phyloP scores from a whole-genome alignment of 768 basidiomycete species.

The Russula ochroleuca region DNA sequence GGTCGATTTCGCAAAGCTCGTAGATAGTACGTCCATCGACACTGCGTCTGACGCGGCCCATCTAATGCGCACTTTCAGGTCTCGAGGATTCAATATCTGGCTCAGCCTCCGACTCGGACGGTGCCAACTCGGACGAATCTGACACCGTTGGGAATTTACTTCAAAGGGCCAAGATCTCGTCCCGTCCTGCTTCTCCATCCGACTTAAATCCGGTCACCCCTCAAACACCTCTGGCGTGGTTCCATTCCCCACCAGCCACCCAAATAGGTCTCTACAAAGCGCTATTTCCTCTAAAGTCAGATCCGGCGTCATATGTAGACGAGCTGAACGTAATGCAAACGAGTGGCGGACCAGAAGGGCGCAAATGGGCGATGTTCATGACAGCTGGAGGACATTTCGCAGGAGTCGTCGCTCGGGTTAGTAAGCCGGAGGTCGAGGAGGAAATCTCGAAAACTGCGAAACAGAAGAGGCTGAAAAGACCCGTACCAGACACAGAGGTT shows the following conservation, averaged over 20 bases:
- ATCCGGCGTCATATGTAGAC: conserved; percentile 47
- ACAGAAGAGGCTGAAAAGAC: conserved; percentile 47
- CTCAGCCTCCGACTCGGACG: conserved; percentile 70
- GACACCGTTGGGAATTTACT: conserved; percentile 66
- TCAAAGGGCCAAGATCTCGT: conserved; percentile 49
- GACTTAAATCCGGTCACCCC: conserved; percentile 38
- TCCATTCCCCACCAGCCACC: conserved; percentile 79
- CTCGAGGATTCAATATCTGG: conserved; percentile 90
- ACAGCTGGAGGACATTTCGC: conserved; percentile 98
- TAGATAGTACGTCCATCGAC: conserved; percentile 61
- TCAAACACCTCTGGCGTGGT: conserved; percentile 81
- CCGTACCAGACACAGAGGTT: conserved; percentile 76
- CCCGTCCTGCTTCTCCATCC: conserved; percentile 47
- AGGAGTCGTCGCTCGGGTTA: conserved; percentile 78
- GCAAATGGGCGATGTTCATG: conserved; percentile 95
- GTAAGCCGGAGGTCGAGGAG: conserved; percentile 42
- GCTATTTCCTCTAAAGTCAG: conserved; percentile 52
- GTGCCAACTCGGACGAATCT: conserved; percentile 54
- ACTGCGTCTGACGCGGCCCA: neutral
- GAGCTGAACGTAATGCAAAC: conserved; percentile 65
- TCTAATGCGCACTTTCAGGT: conserved; percentile 37
- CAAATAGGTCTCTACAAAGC: conserved; percentile 87
- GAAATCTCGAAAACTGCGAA: conserved; percentile 38
- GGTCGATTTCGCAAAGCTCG: conserved; percentile 64
- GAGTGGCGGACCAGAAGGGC: conserved; percentile 44